Conservation (phyloP, 2,329 filamentous ascomycete genomes). For the Pyrenophora tritici-repentis region DNA sequence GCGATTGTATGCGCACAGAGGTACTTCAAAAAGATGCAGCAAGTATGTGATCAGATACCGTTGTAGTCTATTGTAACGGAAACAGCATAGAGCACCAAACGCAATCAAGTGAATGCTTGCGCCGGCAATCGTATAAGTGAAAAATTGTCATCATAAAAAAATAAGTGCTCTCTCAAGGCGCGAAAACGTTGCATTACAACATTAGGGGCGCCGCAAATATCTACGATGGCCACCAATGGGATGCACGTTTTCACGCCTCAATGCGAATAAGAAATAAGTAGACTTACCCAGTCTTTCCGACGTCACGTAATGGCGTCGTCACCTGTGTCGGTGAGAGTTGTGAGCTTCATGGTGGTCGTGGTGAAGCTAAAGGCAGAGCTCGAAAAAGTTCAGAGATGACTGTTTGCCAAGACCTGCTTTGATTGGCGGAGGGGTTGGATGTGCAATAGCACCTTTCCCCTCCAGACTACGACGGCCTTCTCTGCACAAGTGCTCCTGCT, state of each 20-base stretch:
- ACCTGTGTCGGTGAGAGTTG: constrained; percentile 10
- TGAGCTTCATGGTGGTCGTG: constrained; percentile 17
- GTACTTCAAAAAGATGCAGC: constrained; percentile 1
- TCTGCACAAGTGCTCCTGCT: background rate
- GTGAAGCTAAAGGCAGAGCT: constrained; percentile 5
- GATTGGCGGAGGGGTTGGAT: constrained; percentile 4
- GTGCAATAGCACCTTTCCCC: too few species aligned
- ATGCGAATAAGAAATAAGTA: background rate
- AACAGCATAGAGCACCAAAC: constrained; percentile 38
- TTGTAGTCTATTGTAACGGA: constrained; percentile 47
- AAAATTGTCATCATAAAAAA: constrained; percentile 34
- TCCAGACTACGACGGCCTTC: background rate
- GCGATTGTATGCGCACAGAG: constrained; percentile 2
- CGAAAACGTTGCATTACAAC: background rate
- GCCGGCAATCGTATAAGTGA: constrained; percentile 31
- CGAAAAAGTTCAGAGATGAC: constrained; percentile 10
- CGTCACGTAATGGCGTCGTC: constrained; percentile 18
- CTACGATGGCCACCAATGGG: background rate
- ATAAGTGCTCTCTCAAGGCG: background rate
- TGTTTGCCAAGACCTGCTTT: constrained; percentile 12
- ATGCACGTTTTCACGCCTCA: background rate
- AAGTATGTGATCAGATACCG: constrained; percentile 42
- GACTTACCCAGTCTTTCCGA: constrained; percentile 17
- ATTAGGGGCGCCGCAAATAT: background rate
- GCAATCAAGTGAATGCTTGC: constrained; percentile 42